Percentiles rank a stretch among this genome's conserved stretches.
These are phyloP conservation scores for Lithohypha guttulata DNA, from an alignment of 2,329 filamentous ascomycete species.

Conservation along the genomic window DNA sequence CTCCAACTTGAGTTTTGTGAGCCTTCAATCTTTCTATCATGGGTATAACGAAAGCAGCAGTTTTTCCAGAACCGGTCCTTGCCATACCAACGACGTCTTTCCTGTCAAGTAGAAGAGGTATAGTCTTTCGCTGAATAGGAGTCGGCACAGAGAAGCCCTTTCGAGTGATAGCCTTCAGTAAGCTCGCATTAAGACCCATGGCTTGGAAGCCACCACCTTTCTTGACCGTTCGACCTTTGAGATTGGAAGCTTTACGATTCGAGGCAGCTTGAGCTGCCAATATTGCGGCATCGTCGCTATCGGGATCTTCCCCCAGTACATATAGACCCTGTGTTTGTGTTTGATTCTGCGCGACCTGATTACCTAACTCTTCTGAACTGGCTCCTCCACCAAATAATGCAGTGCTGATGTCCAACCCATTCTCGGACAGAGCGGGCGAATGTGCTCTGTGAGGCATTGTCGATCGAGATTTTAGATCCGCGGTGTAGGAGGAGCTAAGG, in stretches of 20 bases:
- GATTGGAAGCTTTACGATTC: conserved; percentile 71
- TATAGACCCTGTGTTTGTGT: conserved; percentile 20
- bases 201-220: conserved; percentile 95
- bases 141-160: conserved; percentile 96
- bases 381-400: conserved; percentile 58
- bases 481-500: too few species aligned
- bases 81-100: conserved; percentile 99
- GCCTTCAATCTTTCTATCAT: conserved; percentile 91
- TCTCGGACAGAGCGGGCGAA: conserved; percentile 78
- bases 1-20: conserved; percentile 77
- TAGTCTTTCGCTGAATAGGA: conserved; percentile 93
- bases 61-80: conserved; percentile 96
- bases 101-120: conserved; percentile 77
- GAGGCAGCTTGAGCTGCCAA: conserved; percentile 83
- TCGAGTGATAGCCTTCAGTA: conserved; percentile 80
- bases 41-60: conserved; percentile 92
- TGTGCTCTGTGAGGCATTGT: conserved; percentile 34
- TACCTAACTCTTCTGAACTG: conserved; percentile 30
- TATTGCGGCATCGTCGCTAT: conserved; percentile 65
- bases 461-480: too few species aligned
- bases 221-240: conserved; percentile 78
- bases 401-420: conserved; percentile 79
- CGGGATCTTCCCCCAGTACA: conserved; percentile 40
- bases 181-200: conserved; percentile 73
- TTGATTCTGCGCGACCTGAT: conserved; percentile 22